Percentiles rank a stretch among this genome's conserved stretches.
phyloP scores from a whole-genome alignment of 805 yeast genomes.

The Candida germanica region DNA sequence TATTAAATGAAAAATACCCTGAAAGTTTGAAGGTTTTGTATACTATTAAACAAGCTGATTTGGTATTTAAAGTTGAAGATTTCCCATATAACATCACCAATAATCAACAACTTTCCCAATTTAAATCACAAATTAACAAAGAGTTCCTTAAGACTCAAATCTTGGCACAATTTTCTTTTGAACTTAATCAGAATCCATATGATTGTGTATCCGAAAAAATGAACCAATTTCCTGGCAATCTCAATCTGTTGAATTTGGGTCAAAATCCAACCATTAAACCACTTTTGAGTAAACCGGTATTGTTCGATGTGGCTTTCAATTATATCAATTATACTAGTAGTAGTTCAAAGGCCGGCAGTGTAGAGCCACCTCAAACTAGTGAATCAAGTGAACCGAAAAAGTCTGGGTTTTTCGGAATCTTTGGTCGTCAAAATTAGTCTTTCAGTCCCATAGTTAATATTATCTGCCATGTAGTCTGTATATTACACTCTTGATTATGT shows the following conservation, averaged over 20 bases:
- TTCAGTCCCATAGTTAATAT: too few species aligned
- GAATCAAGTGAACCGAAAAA: conserved; percentile 27
- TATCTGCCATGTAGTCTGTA: too few species aligned
- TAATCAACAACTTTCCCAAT: conserved; percentile 26
- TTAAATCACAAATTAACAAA: conserved; percentile 18
- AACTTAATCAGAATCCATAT: conserved; percentile 11
- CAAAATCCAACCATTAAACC: conserved; percentile 43
- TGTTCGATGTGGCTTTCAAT: conserved; percentile 87
- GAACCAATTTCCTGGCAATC: conserved; percentile 32
- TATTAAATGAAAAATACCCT: conserved; percentile 35
- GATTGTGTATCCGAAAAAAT: conserved; percentile 41
- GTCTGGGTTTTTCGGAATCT: conserved; percentile 70
- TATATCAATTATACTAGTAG: conserved; percentile 51
- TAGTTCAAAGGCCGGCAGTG: conserved; percentile 13
- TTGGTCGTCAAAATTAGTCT: conserved; percentile 50
- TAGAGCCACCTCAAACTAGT: conserved; percentile 8
- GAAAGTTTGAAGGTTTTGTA: conserved; percentile 47
- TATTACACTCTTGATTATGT: too few species aligned
- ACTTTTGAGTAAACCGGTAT: conserved; percentile 78
- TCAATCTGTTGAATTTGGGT: conserved; percentile 22
- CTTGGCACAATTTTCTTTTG: conserved; percentile 45
- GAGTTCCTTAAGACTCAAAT: conserved; percentile 33
- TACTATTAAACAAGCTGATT: conserved; percentile 20
- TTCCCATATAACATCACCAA: conserved; percentile 44
- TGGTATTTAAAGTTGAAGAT: conserved; percentile 28